Conservation (phyloP, 2,329 filamentous ascomycete genomes). For the Phialophora verrucosa region DNA sequence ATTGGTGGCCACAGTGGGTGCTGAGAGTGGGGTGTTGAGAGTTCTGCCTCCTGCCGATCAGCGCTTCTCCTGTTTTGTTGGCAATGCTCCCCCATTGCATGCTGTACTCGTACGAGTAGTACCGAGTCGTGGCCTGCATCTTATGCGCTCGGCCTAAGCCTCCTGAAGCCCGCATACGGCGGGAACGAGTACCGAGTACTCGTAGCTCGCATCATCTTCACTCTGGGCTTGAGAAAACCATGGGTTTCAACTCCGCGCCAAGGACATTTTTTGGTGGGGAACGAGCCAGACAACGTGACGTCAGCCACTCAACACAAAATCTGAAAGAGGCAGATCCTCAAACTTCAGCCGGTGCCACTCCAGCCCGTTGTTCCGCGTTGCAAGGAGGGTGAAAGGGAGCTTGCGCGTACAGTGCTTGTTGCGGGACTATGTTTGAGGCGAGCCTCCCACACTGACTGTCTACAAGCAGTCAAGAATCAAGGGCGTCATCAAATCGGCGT, state of each 20-base stretch:
- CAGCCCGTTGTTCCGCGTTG: neutral
- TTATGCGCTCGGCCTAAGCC: neutral
- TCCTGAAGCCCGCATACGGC: neutral
- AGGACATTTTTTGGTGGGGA: neutral
- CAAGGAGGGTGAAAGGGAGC: neutral
- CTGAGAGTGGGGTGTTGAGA: neutral
- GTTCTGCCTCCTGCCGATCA: neutral
- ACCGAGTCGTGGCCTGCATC: neutral
- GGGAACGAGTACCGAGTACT: neutral
- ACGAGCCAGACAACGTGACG: neutral
- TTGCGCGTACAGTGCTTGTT: conserved; percentile 6
- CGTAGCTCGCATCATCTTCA: neutral
- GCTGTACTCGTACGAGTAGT: neutral
- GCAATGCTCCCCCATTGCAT: no score
- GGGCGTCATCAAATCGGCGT: neutral
- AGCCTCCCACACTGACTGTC: neutral
- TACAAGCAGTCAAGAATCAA: neutral
- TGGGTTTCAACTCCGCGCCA: neutral
- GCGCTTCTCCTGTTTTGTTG: neutral
- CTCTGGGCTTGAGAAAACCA: neutral
- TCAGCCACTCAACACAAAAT: neutral
- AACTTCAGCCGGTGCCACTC: neutral
- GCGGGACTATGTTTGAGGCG: neutral
- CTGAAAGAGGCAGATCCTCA: neutral
- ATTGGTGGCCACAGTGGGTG: neutral